A percentile compares a stretch with the other conserved stretches of the same genome.
Evolutionary conservation across 768 basidiomycete species (phyloP).

Genomic region (Boletus barrowsii): DNA sequence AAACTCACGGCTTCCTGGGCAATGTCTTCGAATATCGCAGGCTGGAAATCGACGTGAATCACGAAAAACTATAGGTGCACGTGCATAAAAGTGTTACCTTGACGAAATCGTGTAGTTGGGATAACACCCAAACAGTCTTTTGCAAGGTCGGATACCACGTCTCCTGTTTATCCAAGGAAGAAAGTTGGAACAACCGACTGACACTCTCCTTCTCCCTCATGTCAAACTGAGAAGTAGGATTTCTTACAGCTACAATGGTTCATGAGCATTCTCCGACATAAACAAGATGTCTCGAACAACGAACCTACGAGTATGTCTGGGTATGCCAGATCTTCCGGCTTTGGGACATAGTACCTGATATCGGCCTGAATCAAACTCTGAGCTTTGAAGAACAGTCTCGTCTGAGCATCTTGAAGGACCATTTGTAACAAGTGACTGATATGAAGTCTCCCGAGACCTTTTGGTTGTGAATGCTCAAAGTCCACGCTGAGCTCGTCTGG

Average conservation of each 20-base stretch:
- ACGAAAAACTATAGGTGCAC: neutral
- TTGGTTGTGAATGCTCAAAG: slow-evolving; percentile 34
- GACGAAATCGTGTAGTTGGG: slow-evolving; percentile 86
- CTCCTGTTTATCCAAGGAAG: slow-evolving; percentile 69
- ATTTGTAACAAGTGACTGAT: slow-evolving; percentile 81
- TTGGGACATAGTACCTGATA: slow-evolving; percentile 78
- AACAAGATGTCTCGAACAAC: slow-evolving; percentile 21
- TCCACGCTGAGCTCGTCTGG: slow-evolving; percentile 37
- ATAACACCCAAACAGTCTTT: slow-evolving; percentile 89
- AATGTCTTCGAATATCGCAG: slow-evolving; percentile 95
- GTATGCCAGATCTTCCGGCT: slow-evolving; percentile 78
- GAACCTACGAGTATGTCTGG: slow-evolving; percentile 76
- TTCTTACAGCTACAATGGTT: slow-evolving; percentile 41
- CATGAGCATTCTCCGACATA: slow-evolving; percentile 3
- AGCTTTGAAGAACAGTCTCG: slow-evolving; percentile 92
- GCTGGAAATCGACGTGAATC: slow-evolving; percentile 43
- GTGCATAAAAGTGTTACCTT: slow-evolving; percentile 52
- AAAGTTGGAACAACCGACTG: slow-evolving; percentile 66
- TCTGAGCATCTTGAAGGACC: slow-evolving; percentile 95
- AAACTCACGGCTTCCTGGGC: slow-evolving; percentile 88
- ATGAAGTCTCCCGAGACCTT: slow-evolving; percentile 61
- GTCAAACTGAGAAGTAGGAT: slow-evolving; percentile 41
- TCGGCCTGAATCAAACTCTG: slow-evolving; percentile 89
- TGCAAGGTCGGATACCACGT: slow-evolving; percentile 91
- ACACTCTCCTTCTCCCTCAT: slow-evolving; percentile 67